Conservation (phyloP, 192 early-diverging fungal species). For the Backusella westeae region DNA sequence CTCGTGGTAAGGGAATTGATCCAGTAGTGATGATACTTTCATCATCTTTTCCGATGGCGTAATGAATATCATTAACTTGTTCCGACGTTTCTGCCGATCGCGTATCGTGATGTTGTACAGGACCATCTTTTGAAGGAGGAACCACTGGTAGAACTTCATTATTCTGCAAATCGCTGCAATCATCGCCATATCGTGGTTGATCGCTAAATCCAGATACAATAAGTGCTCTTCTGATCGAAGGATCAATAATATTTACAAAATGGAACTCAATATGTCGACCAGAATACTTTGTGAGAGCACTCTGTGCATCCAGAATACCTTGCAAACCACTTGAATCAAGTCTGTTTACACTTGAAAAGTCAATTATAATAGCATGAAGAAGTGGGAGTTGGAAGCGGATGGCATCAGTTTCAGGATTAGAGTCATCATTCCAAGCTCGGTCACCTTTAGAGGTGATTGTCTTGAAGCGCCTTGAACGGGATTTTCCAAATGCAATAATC, state of each 20-base stretch:
- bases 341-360: constrained; percentile 35
- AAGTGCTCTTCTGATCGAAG: constrained; percentile 23
- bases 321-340: constrained; percentile 38
- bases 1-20: constrained; percentile 25
- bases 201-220: constrained; percentile 35
- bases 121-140: constrained; percentile 29
- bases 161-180: neutral
- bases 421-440: constrained; percentile 33
- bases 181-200: neutral
- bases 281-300: constrained; percentile 26
- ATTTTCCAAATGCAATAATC: constrained; percentile 41
- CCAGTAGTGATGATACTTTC: neutral
- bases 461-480: constrained; percentile 19
- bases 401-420: constrained; percentile 33
- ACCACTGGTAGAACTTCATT: constrained; percentile 34
- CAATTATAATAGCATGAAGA: constrained; percentile 31
- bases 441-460: constrained; percentile 18
- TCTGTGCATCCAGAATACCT: constrained; percentile 31
- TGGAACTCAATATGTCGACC: constrained; percentile 35
- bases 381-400: constrained; percentile 16
- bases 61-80: neutral
- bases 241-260: constrained; percentile 29
- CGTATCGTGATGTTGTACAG: neutral
- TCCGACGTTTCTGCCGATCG: neutral
- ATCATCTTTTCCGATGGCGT: neutral